Conservation (phyloP, 2,329 filamentous ascomycete species). For the Mariannaea sp. region DNA sequence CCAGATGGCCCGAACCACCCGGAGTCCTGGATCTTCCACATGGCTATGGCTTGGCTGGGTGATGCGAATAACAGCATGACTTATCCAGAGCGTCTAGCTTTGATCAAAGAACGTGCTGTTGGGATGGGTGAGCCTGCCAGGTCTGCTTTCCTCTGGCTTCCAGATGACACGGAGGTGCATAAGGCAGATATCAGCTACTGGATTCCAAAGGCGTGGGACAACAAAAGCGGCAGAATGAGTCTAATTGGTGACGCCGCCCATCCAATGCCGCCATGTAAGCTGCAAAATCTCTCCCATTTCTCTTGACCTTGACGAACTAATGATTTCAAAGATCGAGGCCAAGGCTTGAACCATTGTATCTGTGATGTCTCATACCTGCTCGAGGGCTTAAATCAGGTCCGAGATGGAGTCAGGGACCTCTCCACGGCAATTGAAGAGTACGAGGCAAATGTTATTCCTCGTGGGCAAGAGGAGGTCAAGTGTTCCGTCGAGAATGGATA, state of each 20-base stretch:
- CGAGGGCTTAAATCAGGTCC: constrained; percentile 12
- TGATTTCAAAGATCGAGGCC: constrained; percentile 23
- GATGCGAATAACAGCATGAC: constrained; percentile 22
- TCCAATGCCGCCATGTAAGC: constrained; percentile 34
- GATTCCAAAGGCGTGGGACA: constrained; percentile 29
- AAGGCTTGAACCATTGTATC: constrained; percentile 33
- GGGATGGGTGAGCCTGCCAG: constrained; percentile 28
- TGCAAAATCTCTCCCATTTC: neutral
- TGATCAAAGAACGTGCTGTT: constrained; percentile 29
- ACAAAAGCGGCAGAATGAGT: constrained; percentile 26
- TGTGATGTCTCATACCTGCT: constrained; percentile 26
- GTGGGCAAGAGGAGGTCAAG: constrained; percentile 32
- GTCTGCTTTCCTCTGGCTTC: constrained; percentile 30
- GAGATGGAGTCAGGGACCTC: constrained; percentile 1
- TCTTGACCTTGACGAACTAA: neutral
- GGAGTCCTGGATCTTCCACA: constrained; percentile 33
- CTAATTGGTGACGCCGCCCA: constrained; percentile 31
- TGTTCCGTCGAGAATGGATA: constrained; percentile 31
- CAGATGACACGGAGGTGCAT: constrained; percentile 31
- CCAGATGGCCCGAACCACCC: constrained; percentile 28
- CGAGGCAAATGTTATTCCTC: constrained; percentile 29
- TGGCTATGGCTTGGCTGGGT: constrained; percentile 33
- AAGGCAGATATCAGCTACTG: constrained; percentile 34
- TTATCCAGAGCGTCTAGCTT: constrained; percentile 27
- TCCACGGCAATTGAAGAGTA: constrained; percentile 15